Conservation (phyloP, 2,329 filamentous ascomycete genomes). For the Epichloe uncinata region DNA sequence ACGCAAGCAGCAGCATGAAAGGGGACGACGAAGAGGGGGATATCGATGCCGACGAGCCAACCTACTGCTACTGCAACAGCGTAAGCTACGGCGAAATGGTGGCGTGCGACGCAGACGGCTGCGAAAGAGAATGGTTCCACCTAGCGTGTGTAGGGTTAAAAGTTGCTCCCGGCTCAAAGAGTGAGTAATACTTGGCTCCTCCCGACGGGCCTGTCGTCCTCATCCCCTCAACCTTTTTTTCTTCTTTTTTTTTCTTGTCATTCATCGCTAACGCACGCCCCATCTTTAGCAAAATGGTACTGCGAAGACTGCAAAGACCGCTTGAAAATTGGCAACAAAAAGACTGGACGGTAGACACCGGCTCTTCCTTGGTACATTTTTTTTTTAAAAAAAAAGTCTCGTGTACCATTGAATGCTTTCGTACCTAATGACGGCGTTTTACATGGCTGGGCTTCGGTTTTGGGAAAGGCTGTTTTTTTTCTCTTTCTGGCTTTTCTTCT, state of each 20-base stretch:
- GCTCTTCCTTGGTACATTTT: too few species aligned
- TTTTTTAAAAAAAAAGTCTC: too few species aligned
- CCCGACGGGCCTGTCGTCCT: too few species aligned
- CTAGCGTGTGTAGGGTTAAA: conserved; percentile 68
- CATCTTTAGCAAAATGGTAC: conserved; percentile 67
- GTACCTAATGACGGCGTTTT: background rate
- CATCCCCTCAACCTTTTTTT: background rate
- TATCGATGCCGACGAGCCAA: conserved; percentile 56
- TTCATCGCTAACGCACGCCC: background rate
- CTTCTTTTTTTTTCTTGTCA: too few species aligned
- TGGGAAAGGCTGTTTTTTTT: background rate
- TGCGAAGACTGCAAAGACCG: conserved; percentile 66
- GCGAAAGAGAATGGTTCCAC: conserved; percentile 72
- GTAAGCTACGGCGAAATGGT: conserved; percentile 80
- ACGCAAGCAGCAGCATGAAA: conserved; percentile 28
- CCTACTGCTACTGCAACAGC: conserved; percentile 69
- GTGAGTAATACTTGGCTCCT: conserved; percentile 32
- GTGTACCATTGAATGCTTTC: too few species aligned
- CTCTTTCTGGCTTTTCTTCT: too few species aligned
- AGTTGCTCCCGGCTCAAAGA: conserved; percentile 62
- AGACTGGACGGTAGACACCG: conserved; percentile 27
- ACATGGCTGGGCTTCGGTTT: background rate
- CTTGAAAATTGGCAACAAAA: conserved; percentile 43
- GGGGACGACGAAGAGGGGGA: conserved; percentile 35
- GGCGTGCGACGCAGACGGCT: conserved; percentile 61